Evolutionary conservation across 228 moss, liverwort and hornwort species (phyloP).

Genomic region (Sphagnum magellanicum): DNA sequence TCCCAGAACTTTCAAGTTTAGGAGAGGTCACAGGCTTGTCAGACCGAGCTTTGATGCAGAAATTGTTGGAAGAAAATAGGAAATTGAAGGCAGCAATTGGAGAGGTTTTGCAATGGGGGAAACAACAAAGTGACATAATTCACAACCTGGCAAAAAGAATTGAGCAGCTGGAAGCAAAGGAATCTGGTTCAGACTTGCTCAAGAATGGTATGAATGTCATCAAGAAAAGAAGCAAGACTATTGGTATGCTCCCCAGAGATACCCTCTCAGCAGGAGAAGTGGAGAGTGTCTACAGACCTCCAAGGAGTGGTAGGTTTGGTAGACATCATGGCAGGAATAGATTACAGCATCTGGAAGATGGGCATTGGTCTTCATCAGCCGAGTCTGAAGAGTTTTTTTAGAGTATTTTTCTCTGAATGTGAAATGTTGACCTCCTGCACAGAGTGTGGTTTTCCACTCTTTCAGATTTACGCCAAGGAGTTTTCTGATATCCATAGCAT

Average conservation of each 20-base stretch:
- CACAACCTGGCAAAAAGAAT: constrained; percentile 11
- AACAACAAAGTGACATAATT: constrained; percentile 19
- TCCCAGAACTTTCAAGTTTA: background rate
- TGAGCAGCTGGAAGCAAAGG: constrained; percentile 10
- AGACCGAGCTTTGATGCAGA: constrained; percentile 12
- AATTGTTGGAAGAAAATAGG: constrained; percentile 24
- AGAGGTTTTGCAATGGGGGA: constrained; percentile 17
- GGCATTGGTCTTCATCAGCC: constrained; percentile 10
- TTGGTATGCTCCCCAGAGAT: background rate
- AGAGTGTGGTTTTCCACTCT: too few relatives aligned
- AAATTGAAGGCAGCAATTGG: constrained; percentile 20
- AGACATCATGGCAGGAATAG: constrained; percentile 1
- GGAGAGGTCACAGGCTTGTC: background rate
- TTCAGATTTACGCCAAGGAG: too few relatives aligned
- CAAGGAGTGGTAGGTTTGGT: background rate
- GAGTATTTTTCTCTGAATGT: background rate
- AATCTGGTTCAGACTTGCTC: background rate
- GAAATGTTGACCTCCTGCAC: too few relatives aligned
- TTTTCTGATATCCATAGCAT: too few relatives aligned
- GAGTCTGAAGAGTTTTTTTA: constrained; percentile 18
- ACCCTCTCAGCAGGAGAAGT: background rate
- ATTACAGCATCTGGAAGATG: constrained; percentile 6
- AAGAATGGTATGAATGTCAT: background rate
- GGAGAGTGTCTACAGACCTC: background rate
- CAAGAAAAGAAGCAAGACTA: constrained; percentile 7